Conservation (phyloP, 1,284 basidiomycete genomes). For the Takashimella tepidaria region DNA sequence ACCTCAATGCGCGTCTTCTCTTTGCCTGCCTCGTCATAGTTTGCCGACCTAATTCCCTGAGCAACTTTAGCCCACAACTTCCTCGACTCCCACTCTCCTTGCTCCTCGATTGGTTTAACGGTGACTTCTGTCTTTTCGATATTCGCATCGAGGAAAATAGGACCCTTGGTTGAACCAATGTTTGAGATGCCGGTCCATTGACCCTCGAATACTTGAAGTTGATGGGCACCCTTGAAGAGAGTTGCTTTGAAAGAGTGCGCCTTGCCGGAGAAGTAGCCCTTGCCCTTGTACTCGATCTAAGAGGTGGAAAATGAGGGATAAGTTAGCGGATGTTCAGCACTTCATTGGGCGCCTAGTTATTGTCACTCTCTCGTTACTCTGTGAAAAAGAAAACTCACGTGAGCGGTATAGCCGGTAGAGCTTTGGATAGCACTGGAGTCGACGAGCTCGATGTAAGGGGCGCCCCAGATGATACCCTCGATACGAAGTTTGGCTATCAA, state of each 20-base stretch:
- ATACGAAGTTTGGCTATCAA: slow-evolving; percentile 63
- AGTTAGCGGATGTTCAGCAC: too few species aligned
- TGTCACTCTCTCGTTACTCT: too few species aligned
- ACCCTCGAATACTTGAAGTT: slow-evolving; percentile 68
- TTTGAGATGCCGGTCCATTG: slow-evolving; percentile 70
- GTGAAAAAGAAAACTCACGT: too few species aligned
- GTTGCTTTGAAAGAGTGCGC: slow-evolving; percentile 87
- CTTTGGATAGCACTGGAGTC: slow-evolving; percentile 80
- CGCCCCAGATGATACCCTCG: slow-evolving; percentile 53
- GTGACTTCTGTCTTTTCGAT: slow-evolving; percentile 62
- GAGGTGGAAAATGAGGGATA: too few species aligned
- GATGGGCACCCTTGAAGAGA: slow-evolving; percentile 48
- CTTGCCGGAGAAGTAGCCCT: slow-evolving; percentile 91
- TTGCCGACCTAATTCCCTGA: slow-evolving; percentile 81
- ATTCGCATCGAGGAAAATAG: slow-evolving; percentile 52
- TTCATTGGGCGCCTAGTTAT: too few species aligned
- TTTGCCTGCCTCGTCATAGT: slow-evolving; percentile 83
- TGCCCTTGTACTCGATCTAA: slow-evolving; percentile 86
- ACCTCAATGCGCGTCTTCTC: slow-evolving; percentile 94
- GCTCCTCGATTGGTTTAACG: slow-evolving; percentile 59
- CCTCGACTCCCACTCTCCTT: slow-evolving; percentile 79
- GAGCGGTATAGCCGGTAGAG: slow-evolving; percentile 64
- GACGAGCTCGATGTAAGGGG: slow-evolving; percentile 66
- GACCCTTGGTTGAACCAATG: slow-evolving; percentile 54
- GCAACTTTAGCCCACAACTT: slow-evolving; percentile 82